Evolutionary conservation across 2,329 filamentous ascomycete species (phyloP).

Genomic region (Penicillium sp.): DNA sequence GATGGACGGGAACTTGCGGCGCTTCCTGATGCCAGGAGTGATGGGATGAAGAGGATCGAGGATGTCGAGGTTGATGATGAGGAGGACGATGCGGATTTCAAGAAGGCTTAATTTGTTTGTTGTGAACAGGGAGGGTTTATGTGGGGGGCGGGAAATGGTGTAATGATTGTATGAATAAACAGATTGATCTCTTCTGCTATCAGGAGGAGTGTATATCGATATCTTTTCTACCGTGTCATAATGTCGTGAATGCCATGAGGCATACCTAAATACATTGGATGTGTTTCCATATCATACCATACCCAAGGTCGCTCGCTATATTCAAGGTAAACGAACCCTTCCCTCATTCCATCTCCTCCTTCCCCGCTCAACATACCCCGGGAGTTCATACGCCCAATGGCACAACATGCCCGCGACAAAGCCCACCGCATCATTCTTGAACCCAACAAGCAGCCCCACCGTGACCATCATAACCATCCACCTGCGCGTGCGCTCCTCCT

Average conservation of each 20-base stretch:
- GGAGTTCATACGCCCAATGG: constrained; percentile 67
- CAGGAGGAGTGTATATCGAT: background rate
- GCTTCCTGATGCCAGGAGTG: constrained; percentile 21
- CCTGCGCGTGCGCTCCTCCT: constrained; percentile 72
- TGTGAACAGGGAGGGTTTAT: background rate
- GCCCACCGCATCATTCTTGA: constrained; percentile 87
- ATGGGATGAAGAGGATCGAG: constrained; percentile 34
- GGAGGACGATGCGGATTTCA: background rate
- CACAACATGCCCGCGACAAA: constrained; percentile 83
- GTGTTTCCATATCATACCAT: background rate
- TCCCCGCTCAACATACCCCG: constrained; percentile 32
- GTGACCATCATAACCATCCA: constrained; percentile 94
- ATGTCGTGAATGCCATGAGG: background rate
- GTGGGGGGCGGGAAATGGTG: background rate
- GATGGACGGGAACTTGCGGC: constrained; percentile 35
- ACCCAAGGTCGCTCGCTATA: background rate
- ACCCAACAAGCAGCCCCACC: constrained; percentile 78
- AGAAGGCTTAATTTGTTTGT: background rate
- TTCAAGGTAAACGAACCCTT: constrained; percentile 30
- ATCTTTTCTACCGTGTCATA: background rate
- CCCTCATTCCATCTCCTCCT: constrained; percentile 35
- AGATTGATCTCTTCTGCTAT: background rate
- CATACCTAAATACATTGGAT: background rate
- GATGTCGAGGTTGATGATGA: constrained; percentile 29
- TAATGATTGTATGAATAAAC: background rate